These are phyloP conservation scores for Ceratocystis diversiconidia DNA, from an alignment of 2,329 filamentous ascomycete species.

Conservation along the genomic window DNA sequence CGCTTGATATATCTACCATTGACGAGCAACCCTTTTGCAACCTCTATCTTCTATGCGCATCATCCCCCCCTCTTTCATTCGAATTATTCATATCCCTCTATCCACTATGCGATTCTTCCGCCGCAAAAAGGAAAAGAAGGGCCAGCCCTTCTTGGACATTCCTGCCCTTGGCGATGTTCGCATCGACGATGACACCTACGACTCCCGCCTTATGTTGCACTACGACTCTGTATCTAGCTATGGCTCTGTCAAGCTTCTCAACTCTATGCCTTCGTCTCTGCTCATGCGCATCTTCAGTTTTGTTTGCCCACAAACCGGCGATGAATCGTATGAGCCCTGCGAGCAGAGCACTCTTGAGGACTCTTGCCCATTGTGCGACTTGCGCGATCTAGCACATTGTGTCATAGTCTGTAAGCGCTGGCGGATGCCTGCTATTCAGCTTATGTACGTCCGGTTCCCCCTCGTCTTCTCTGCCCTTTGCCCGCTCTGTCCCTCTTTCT, in stretches of 20 bases:
- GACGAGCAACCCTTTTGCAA: neutral
- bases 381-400: slow-evolving; percentile 74
- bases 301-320: slow-evolving; percentile 69
- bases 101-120: slow-evolving; percentile 23
- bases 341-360: slow-evolving; percentile 67
- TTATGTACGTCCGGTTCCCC: slow-evolving; percentile 41
- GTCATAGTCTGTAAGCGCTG: slow-evolving; percentile 60
- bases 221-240: slow-evolving; percentile 27
- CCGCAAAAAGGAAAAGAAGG: slow-evolving; percentile 25
- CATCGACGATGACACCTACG: slow-evolving; percentile 14
- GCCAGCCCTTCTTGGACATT: slow-evolving; percentile 22
- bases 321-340: slow-evolving; percentile 66
- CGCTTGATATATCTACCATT: too few species aligned
- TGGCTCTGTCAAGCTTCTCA: slow-evolving; percentile 32
- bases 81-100: neutral
- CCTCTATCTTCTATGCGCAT: slow-evolving; percentile 23
- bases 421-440: slow-evolving; percentile 37
- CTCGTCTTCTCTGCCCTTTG: neutral
- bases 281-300: slow-evolving; percentile 64
- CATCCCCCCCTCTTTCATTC: slow-evolving; percentile 16
- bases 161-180: slow-evolving; percentile 19
- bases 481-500: neutral
- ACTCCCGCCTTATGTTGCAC: slow-evolving; percentile 18
- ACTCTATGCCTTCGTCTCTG: slow-evolving; percentile 50
- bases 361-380: slow-evolving; percentile 84